Evolutionary conservation across 1,284 basidiomycete species (phyloP).

Genomic region (Tilletia walkeri): DNA sequence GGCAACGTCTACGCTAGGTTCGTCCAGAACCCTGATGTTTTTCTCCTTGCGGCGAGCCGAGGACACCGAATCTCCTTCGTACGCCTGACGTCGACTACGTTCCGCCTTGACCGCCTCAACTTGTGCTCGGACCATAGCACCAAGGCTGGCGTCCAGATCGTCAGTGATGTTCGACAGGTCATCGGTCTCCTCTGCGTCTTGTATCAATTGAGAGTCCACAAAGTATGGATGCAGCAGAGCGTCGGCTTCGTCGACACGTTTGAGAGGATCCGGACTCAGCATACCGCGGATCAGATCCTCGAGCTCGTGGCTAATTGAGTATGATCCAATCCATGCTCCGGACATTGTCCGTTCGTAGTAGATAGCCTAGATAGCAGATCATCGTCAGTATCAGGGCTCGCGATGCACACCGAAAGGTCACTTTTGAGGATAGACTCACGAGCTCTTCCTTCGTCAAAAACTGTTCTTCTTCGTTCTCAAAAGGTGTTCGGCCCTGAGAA

Average conservation of each 20-base stretch:
- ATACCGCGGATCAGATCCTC: conserved; percentile 39
- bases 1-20: not conserved
- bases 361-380: conserved; percentile 18
- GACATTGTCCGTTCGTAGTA: conserved; percentile 39
- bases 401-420: not conserved
- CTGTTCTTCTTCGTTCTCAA: conserved; percentile 41
- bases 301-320: conserved; percentile 29
- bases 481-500: conserved; percentile 36
- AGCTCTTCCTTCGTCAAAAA: conserved; percentile 36
- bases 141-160: conserved; percentile 12
- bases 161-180: conserved; percentile 1
- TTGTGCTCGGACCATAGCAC: conserved; percentile 10
- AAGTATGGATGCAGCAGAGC: conserved; percentile 31
- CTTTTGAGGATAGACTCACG: not conserved
- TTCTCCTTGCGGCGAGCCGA: not conserved
- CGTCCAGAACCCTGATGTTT: not conserved
- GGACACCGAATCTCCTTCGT: not conserved
- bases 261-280: conserved; percentile 28
- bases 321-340: conserved; percentile 35
- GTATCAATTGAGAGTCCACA: conserved; percentile 13
- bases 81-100: not conserved
- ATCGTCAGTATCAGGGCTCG: not conserved
- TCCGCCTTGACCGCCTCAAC: conserved; percentile 8
- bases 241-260: conserved; percentile 33
- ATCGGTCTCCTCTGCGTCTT: conserved; percentile 6